Conservation (phyloP, 2,329 filamentous ascomycete genomes). For the Beauveria australis region DNA sequence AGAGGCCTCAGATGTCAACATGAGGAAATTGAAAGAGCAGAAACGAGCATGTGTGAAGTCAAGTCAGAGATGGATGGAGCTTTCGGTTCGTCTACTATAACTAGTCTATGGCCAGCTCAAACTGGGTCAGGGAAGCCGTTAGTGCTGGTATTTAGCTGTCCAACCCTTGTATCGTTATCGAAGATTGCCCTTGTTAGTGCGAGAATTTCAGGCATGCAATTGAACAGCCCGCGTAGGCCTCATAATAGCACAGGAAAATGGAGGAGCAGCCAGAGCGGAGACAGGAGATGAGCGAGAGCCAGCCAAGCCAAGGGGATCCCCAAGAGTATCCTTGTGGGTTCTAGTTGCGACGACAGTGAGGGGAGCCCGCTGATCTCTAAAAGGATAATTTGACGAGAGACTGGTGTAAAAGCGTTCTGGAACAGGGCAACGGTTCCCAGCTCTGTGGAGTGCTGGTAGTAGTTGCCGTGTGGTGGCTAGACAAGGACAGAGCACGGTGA, state of each 20-base stretch:
- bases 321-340: neutral
- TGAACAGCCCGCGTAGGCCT: neutral
- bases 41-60: neutral
- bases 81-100: neutral
- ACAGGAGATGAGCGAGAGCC: neutral
- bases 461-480: conserved; percentile 8
- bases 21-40: neutral
- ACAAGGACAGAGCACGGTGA: neutral
- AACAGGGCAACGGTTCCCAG: conserved; percentile 8
- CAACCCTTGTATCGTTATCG: neutral
- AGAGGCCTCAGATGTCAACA: neutral
- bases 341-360: neutral
- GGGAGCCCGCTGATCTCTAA: neutral
- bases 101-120: neutral
- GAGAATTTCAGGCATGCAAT: neutral
- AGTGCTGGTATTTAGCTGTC: neutral
- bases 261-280: neutral
- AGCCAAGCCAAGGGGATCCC: neutral
- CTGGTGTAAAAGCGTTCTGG: neutral
- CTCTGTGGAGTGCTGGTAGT: conserved; percentile 1
- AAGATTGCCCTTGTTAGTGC: neutral
- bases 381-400: neutral
- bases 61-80: neutral
- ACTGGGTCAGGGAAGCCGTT: neutral
- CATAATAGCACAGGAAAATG: neutral